These are phyloP conservation scores for Lactarius akahatsu DNA, from an alignment of 768 basidiomycete genomes.

Conservation along the genomic window DNA sequence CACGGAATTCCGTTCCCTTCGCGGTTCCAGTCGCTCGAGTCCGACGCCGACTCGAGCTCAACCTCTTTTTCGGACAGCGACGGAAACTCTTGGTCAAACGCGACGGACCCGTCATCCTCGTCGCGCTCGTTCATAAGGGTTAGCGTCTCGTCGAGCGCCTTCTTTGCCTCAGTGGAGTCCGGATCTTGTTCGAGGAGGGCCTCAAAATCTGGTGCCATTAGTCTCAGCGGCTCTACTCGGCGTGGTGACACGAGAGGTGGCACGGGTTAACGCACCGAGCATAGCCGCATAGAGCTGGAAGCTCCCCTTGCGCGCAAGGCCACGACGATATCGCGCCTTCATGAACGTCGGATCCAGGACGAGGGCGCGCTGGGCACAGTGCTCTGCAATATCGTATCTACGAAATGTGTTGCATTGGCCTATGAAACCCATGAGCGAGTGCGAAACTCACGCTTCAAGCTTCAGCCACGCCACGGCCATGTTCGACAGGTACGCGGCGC, in stretches of 20 bases:
- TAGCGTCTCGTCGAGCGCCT: slow-evolving; percentile 28
- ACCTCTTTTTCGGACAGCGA: slow-evolving; percentile 35
- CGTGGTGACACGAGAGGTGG: background rate
- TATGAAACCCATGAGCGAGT: background rate
- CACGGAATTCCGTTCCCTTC: slow-evolving; percentile 53
- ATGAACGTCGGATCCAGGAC: slow-evolving; percentile 34
- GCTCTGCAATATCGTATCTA: slow-evolving; percentile 3
- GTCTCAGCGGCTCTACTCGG: background rate
- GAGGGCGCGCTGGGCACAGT: slow-evolving; percentile 4
- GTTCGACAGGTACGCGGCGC: slow-evolving; percentile 43
- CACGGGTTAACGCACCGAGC: slow-evolving; percentile 28
- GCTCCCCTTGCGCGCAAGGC: slow-evolving; percentile 37
- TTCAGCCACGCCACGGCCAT: slow-evolving; percentile 45
- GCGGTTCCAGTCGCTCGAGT: slow-evolving; percentile 55
- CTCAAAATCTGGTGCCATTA: slow-evolving; percentile 34
- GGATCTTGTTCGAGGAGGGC: slow-evolving; percentile 35
- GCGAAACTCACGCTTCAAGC: slow-evolving; percentile 34
- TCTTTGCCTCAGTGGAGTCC: slow-evolving; percentile 27
- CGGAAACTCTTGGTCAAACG: slow-evolving; percentile 29
- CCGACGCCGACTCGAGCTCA: slow-evolving; percentile 46
- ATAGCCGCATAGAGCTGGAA: slow-evolving; percentile 30
- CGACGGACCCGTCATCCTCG: slow-evolving; percentile 11
- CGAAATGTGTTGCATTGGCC: background rate
- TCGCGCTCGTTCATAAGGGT: background rate
- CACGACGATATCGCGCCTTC: slow-evolving; percentile 40